Base-by-base conservation (phyloP, 257 asterid species). In the Orobanche coerulescens region DNA sequence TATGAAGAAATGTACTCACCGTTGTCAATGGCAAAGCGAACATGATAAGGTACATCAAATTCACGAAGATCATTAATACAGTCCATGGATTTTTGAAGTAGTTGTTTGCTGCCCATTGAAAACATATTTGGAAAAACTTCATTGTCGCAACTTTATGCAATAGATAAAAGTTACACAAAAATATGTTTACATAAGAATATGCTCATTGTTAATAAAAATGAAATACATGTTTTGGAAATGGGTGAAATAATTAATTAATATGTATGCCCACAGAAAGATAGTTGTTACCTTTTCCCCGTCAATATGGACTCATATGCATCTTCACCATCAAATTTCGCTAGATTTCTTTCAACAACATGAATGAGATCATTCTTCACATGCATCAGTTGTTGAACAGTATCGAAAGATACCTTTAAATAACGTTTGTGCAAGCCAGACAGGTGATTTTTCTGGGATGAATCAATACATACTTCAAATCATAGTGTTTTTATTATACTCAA, bases 361-460 rank as follows among this genome's bases (percentile, higher is more conserved):
- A 82, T 77, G 30, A 93, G 84, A 68, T 89, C 97, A 44, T 69
- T 83, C 81, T 84, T 93, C 65, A 93, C 95, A 23, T 79, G 84
- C 94, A 84, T 86, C 84, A 93, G 53, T 81, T 93, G 97, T 84
- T 93, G 98, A 68, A 93, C 98, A 58, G 95, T 88, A 73, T 93
- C 95, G 75, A 88, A 89, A 71, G 94, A 86, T 69, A 93, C 80
- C 84, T 86, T 93, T 66, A 93, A 74, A 79, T 93, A 93, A 18
- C 86, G 61, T 69, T 80, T 93, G 67, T 57, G 75, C 72, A 89
- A 75, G 49, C 96, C 98, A 73, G 95, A 84, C 33, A 93, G 85
- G 73, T 93, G 98, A 58, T 89, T 93, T 86, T 93, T 93, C 97
- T 89, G 96, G 30, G 39, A n/a, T n/a, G n/a, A n/a, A n/a, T n/a